phyloP scores from a whole-genome alignment of 2,329 filamentous ascomycete genomes.

The Pseudophaeomoniella oleicola region DNA sequence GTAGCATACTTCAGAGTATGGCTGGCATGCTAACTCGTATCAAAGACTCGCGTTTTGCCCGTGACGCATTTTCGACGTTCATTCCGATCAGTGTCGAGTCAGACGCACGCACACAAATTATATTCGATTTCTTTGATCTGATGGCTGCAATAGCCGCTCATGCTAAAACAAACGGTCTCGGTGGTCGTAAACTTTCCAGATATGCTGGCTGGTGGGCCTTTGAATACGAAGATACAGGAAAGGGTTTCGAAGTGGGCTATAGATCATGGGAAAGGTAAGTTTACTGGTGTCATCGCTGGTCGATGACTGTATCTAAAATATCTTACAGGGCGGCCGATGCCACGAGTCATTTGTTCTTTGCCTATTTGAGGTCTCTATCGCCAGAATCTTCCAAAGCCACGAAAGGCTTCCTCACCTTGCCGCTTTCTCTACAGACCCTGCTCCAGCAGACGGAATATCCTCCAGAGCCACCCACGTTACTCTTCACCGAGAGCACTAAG shows the following conservation, averaged over 20 bases:
- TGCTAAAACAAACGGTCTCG: slow-evolving; percentile 82
- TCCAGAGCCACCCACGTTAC: slow-evolving; percentile 58
- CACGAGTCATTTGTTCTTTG: slow-evolving; percentile 93
- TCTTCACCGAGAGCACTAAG: slow-evolving; percentile 69
- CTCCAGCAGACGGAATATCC: slow-evolving; percentile 91
- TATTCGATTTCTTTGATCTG: slow-evolving; percentile 93
- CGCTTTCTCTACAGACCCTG: slow-evolving; percentile 79
- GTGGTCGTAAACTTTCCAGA: slow-evolving; percentile 82
- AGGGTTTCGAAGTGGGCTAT: slow-evolving; percentile 90
- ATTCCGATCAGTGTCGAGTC: slow-evolving; percentile 89
- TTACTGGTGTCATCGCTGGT: no score
- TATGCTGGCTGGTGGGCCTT: slow-evolving; percentile 99
- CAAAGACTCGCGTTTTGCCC: slow-evolving; percentile 75
- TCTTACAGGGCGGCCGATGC: slow-evolving; percentile 69
- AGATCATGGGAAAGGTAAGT: slow-evolving; percentile 67
- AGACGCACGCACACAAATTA: slow-evolving; percentile 69
- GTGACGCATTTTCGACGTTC: slow-evolving; percentile 91
- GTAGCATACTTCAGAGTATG: slow-evolving; percentile 6
- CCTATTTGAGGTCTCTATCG: slow-evolving; percentile 78
- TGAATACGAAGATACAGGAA: slow-evolving; percentile 71
- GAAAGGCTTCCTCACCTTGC: slow-evolving; percentile 70
- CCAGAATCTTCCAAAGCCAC: slow-evolving; percentile 57
- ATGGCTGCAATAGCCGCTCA: slow-evolving; percentile 82
- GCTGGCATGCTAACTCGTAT: slow-evolving; percentile 4
- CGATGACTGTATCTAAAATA: no score